phyloP scores from a whole-genome alignment of 1,284 basidiomycete species.

The Takashimella tepidaria region DNA sequence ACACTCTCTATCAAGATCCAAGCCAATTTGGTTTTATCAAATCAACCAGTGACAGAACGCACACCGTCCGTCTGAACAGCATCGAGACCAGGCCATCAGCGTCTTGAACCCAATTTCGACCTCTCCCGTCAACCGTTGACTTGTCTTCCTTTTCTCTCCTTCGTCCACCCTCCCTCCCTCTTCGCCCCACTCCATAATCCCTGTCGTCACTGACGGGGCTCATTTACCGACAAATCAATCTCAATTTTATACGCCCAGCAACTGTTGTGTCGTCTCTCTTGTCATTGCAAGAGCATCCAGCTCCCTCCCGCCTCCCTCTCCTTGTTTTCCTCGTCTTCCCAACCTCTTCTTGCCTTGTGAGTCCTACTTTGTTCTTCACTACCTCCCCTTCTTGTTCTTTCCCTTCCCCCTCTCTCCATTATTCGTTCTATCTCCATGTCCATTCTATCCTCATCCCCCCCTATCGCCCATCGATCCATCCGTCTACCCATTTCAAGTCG shows the following conservation, averaged over 20 bases:
- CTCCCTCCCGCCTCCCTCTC: not conserved
- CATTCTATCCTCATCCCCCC: too few species aligned
- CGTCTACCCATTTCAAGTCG: too few species aligned
- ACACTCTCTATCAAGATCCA: too few species aligned
- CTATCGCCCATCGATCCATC: too few species aligned
- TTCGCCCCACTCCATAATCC: too few species aligned
- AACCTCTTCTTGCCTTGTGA: not conserved
- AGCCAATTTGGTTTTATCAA: too few species aligned
- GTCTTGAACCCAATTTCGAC: not conserved
- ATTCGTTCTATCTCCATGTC: not conserved
- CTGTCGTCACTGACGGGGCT: not conserved
- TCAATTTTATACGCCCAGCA: too few species aligned
- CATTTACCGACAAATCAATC: too few species aligned
- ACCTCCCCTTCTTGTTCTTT: not conserved
- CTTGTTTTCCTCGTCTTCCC: not conserved
- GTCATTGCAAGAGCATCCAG: not conserved
- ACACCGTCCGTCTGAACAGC: not conserved
- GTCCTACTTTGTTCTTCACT: not conserved
- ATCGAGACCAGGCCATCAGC: not conserved
- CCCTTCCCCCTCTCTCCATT: not conserved
- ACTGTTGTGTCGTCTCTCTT: not conserved
- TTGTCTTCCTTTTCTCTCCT: not conserved
- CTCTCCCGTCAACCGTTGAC: not conserved
- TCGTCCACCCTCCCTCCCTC: not conserved
- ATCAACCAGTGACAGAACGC: not conserved